phyloP scores from a whole-genome alignment of 768 basidiomycete genomes.

The Lactarius sp. region DNA sequence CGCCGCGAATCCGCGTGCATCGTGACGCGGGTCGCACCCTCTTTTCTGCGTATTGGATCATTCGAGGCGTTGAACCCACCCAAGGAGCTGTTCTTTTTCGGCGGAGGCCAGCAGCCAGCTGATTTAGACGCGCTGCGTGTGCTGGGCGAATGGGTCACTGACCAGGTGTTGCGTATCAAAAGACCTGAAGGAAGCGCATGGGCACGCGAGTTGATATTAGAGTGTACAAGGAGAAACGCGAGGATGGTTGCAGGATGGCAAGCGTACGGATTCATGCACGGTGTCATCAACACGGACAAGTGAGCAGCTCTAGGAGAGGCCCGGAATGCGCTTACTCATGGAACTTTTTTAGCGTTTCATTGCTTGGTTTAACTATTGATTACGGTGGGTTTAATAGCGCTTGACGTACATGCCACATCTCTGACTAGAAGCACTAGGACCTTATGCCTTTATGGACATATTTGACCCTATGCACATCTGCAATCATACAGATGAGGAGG shows the following conservation, averaged over 20 bases:
- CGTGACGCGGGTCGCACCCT: conserved; percentile 77
- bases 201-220: conserved; percentile 68
- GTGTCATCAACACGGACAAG: conserved; percentile 98
- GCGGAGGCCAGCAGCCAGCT: conserved; percentile 69
- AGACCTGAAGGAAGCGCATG: conserved; percentile 41
- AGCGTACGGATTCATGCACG: conserved; percentile 91
- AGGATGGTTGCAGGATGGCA: conserved; percentile 96
- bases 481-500: conserved; percentile 79
- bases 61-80: conserved; percentile 85
- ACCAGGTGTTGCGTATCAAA: conserved; percentile 50
- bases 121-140: conserved; percentile 70
- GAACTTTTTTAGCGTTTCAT: conserved; percentile 49
- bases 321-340: conserved; percentile 16
- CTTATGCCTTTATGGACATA: conserved; percentile 94
- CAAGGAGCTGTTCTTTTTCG: conserved; percentile 57
- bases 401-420: neutral
- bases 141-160: conserved; percentile 70
- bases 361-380: conserved; percentile 73
- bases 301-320: conserved; percentile 31
- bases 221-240: conserved; percentile 80
- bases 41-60: conserved; percentile 87
- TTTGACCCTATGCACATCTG: conserved; percentile 84
- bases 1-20: conserved; percentile 64
- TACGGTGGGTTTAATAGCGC: conserved; percentile 43
- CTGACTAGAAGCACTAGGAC: conserved; percentile 43